These are phyloP conservation scores for Magnusiomyces suaveolens DNA, from an alignment of 1,139 yeast genomes.

Conservation along the genomic window DNA sequence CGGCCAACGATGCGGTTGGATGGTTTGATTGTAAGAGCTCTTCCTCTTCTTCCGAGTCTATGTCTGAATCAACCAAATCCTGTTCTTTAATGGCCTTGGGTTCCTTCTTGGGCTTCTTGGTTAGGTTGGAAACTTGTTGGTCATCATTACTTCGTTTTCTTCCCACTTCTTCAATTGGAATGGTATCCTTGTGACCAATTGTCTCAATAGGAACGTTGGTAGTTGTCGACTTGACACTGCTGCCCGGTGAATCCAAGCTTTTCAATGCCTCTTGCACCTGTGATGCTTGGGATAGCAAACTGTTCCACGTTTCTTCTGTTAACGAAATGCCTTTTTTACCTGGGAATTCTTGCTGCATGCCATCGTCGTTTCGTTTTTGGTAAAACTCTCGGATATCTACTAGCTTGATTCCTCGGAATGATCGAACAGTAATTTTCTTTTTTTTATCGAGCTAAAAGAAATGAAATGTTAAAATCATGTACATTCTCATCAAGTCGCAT, in stretches of 20 bases:
- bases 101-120: neutral
- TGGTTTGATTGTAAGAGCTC: conserved; percentile 1
- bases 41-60: neutral
- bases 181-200: neutral
- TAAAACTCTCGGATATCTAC: conserved; percentile 80
- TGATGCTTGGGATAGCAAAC: conserved; percentile 43
- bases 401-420: conserved; percentile 52
- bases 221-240: too few species aligned
- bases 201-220: too few species aligned
- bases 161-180: neutral
- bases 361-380: conserved; percentile 40
- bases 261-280: conserved; percentile 53
- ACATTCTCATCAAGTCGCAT: too few species aligned
- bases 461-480: neutral
- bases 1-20: neutral
- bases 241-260: conserved; percentile 13
- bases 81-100: neutral
- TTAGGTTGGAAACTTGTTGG: neutral
- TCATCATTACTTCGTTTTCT: neutral
- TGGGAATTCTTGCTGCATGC: conserved; percentile 48
- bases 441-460: conserved; percentile 46
- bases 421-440: conserved; percentile 62
- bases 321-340: conserved; percentile 81
- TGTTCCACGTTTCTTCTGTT: conserved; percentile 59
- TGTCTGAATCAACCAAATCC: neutral